Conservation (phyloP, 768 basidiomycete genomes). For the Suillus lakei region DNA sequence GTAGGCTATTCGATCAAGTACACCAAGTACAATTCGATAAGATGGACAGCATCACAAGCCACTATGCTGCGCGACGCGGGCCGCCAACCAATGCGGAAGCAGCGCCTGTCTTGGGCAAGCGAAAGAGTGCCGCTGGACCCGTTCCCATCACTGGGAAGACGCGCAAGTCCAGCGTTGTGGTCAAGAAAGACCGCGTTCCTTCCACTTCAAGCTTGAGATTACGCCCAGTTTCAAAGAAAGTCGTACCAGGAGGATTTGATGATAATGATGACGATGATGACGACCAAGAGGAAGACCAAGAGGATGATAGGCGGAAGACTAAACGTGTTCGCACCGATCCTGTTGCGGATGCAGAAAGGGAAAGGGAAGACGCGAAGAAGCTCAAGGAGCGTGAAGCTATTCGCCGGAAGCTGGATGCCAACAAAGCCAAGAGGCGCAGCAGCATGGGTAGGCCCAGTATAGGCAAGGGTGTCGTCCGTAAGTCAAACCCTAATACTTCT, state of each 20-base stretch:
- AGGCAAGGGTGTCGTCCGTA: conserved; percentile 44
- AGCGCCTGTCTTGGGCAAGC: conserved; percentile 34
- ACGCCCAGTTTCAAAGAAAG: conserved; percentile 22
- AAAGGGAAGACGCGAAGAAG: conserved; percentile 38
- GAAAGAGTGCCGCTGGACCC: conserved; percentile 33
- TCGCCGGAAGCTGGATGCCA: conserved; percentile 66
- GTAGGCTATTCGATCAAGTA: conserved; percentile 53
- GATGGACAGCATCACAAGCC: conserved; percentile 76
- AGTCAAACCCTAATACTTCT: conserved; percentile 40
- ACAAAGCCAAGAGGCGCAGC: conserved; percentile 71
- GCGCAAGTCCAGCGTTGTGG: conserved; percentile 57
- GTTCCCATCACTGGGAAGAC: conserved; percentile 39
- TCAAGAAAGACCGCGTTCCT: conserved; percentile 25
- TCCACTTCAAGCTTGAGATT: neutral
- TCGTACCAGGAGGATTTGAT: conserved; percentile 63
- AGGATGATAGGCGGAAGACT: conserved; percentile 42
- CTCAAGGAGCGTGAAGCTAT: conserved; percentile 61
- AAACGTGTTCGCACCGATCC: conserved; percentile 48
- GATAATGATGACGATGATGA: conserved; percentile 55
- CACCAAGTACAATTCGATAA: conserved; percentile 71
- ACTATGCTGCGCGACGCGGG: conserved; percentile 51
- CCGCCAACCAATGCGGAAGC: conserved; percentile 22
- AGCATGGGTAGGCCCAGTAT: conserved; percentile 57
- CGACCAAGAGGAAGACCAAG: conserved; percentile 30
- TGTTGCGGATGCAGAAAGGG: conserved; percentile 36